A percentile compares a stretch with the other conserved stretches of the same genome.
phyloP scores from a whole-genome alignment of 2,329 filamentous ascomycete genomes.

The Coleophoma cylindrospora region DNA sequence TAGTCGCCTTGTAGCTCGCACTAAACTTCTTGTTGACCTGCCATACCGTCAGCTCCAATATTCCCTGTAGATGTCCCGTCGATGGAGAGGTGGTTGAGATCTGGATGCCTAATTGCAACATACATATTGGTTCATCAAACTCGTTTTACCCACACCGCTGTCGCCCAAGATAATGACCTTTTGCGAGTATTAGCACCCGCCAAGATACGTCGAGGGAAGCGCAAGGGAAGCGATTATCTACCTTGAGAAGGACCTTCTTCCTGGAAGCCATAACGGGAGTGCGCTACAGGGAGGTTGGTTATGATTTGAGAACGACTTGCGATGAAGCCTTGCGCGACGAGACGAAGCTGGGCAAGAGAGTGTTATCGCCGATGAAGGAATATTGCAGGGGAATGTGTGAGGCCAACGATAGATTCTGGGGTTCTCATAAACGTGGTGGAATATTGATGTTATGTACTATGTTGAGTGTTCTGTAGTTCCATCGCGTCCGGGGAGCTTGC shows the following conservation, averaged over 20 bases:
- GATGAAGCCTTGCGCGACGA: no score
- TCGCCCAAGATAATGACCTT: slow-evolving; percentile 99
- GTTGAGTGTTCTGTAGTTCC: no score
- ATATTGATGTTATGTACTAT: no score
- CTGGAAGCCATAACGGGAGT: slow-evolving; percentile 44
- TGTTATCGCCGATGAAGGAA: no score
- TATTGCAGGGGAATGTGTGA: no score
- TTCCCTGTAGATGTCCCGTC: background rate
- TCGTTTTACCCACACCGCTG: slow-evolving; percentile 98
- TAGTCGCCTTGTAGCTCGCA: slow-evolving; percentile 98
- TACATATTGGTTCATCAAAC: slow-evolving; percentile 99
- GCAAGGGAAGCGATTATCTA: slow-evolving; percentile 22
- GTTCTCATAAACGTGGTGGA: no score
- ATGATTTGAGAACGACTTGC: background rate
- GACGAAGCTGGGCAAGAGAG: no score
- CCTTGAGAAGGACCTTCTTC: slow-evolving; percentile 68
- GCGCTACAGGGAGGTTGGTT: slow-evolving; percentile 3
- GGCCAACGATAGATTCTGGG: no score
- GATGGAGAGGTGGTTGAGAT: no score
- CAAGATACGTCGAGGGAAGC: no score
- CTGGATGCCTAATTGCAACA: slow-evolving; percentile 26
- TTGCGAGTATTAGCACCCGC: background rate
- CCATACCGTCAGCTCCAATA: slow-evolving; percentile 10
- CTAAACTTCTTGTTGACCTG: slow-evolving; percentile 99
- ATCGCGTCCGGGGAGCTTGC: no score